Percentiles rank a stretch among this genome's conserved stretches.
phyloP scores from a whole-genome alignment of 2,329 filamentous ascomycete species.

The Fonsecaea pedrosoi region DNA sequence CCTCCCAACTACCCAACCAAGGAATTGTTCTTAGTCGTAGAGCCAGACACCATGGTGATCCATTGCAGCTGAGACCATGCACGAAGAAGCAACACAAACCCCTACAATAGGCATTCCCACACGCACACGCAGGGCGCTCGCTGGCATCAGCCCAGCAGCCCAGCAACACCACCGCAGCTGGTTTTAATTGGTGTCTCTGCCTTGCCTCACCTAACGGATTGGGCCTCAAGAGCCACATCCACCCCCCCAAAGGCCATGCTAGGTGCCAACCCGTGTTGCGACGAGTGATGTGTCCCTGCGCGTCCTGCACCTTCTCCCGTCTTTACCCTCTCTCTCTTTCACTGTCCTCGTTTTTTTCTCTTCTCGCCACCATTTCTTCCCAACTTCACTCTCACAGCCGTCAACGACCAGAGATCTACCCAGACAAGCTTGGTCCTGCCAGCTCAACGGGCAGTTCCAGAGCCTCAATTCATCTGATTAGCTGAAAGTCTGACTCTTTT shows the following conservation, averaged over 20 bases:
- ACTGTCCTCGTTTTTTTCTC: neutral
- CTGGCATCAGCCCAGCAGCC: neutral
- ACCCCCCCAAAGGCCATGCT: neutral
- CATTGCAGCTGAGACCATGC: neutral
- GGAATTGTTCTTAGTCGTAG: neutral
- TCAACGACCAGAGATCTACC: neutral
- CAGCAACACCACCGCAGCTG: neutral
- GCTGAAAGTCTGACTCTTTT: neutral
- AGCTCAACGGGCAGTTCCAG: neutral
- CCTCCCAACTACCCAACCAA: neutral
- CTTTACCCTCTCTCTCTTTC: neutral
- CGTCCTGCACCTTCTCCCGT: neutral
- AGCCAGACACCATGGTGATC: neutral
- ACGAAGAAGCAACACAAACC: neutral
- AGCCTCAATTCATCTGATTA: constrained; percentile 3
- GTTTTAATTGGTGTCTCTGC: neutral
- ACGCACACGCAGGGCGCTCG: neutral
- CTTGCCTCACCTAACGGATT: constrained; percentile 5
- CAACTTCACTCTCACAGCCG: neutral
- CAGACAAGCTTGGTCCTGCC: neutral
- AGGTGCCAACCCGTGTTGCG: neutral
- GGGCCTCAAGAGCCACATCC: neutral
- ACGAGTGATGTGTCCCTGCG: neutral
- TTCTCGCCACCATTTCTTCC: neutral
- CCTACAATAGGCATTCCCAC: neutral